Evolutionary conservation across 225 moss, liverwort and hornwort species (phyloP), one percentile per base, ranked within the genome.

Genomic region (Straminergon stramineum): DNA sequence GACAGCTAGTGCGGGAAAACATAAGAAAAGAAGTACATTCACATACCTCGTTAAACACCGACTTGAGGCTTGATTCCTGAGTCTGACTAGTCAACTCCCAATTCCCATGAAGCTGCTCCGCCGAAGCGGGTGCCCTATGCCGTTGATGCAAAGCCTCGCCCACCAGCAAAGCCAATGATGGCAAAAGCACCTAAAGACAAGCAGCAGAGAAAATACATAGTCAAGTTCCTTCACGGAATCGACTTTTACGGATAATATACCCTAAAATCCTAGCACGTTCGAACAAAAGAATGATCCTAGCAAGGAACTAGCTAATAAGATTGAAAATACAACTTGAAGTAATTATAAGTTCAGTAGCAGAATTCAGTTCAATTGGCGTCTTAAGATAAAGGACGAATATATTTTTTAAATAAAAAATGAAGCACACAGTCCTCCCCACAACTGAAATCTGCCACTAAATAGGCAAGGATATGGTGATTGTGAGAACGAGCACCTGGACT

Each of bases 51-150:
- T 94, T 88, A 81, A 90, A 90, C 75, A 92, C 55, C 87, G 85
- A 90, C 89, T 89, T 91, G n/a, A 92, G 87, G 87, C 89, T 84
- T 87, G 91, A 62, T 45, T 89, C 85, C 53, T 92, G 91, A 22
- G 79, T 84, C 90, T 95, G 94, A 83, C 96, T 97, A 52, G 94
- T 96, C 87, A 97, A 89, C 75, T 92, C 94, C 84, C 89, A 92
- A 73, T 91, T 92, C 73, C 94, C 93, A 75, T 96, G 92, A 52
- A 95, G 67, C 58, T 95, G 95, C 92, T 96, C 96, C 55, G 94
- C 95, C 55, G 68, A 90, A 35, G 92, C 84, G 13, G 88, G 74
- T 79, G 78, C 39, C 82, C 79, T 85, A 17, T 85, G 41, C 57
- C 73, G 87, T 70, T 89, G 93, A 58, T 89, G 64, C 73, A 66